Conservation (phyloP, 2,329 filamentous ascomycete genomes). For the Fusarium cyanostomum region DNA sequence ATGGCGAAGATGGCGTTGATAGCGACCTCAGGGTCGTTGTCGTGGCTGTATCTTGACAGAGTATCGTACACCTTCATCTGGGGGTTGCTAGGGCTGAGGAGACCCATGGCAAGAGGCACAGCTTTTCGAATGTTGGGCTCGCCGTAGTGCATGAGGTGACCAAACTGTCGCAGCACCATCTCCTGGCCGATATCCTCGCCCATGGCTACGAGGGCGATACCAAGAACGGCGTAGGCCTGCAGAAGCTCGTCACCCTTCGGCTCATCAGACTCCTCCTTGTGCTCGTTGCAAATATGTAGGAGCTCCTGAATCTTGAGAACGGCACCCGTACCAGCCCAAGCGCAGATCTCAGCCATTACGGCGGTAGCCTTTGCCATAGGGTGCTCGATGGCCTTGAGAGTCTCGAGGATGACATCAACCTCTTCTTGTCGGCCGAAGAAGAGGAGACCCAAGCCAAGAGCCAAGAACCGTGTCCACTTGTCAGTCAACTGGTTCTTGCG, state of each 20-base stretch:
- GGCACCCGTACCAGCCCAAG: slow-evolving; percentile 96
- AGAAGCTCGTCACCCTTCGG: slow-evolving; percentile 96
- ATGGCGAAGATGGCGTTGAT: slow-evolving; percentile 99
- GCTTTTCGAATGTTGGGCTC: slow-evolving; percentile 97
- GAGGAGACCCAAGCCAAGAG: slow-evolving; percentile 88
- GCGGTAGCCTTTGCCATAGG: slow-evolving; percentile 97
- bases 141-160: slow-evolving; percentile 98
- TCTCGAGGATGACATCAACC: slow-evolving; percentile 97
- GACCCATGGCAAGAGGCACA: slow-evolving; percentile 94
- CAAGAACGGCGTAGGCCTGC: slow-evolving; percentile 95
- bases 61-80: slow-evolving; percentile 99
- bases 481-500: slow-evolving; percentile 90
- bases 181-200: slow-evolving; percentile 98
- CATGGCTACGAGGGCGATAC: slow-evolving; percentile 95
- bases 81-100: slow-evolving; percentile 96
- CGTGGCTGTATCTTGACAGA: slow-evolving; percentile 95
- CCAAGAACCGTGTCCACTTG: slow-evolving; percentile 98
- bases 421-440: slow-evolving; percentile 98
- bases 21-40: slow-evolving; percentile 97
- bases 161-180: slow-evolving; percentile 97
- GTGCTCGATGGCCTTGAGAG: slow-evolving; percentile 95
- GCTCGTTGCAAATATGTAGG: slow-evolving; percentile 97
- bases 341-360: slow-evolving; percentile 94
- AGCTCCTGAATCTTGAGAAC: slow-evolving; percentile 98
- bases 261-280: slow-evolving; percentile 92